Evolutionary conservation across 1,284 basidiomycete genomes (phyloP), one percentile per base, ranked within the genome.

Genomic region (Boletus sp.): DNA sequence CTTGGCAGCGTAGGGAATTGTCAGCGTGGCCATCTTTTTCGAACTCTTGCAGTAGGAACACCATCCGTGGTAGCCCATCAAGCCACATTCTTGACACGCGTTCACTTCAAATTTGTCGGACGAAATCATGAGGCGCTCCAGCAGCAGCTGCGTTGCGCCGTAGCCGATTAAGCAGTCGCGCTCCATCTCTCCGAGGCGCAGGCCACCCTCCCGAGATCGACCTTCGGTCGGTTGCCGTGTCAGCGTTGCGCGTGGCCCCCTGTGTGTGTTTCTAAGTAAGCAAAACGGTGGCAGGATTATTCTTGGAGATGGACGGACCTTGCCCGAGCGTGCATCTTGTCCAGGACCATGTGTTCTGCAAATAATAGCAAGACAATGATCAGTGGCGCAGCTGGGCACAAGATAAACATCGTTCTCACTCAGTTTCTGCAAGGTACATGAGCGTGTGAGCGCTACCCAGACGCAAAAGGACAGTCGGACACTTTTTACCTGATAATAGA

Each of bases 261-360:
- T 91, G 67, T 51, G 44, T 14, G 29, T 47, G 47, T 38, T 26
- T 40, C 38, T 54, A 41, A 54, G 49, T 48, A 42, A 53, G 45
- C 32, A 32, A 30, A 19, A 22, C 26, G 36, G n/a, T 29, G 43
- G 27, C 36, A 38, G 34, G 25, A 12, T 22, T 37, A 48, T 55
- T 41, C 42, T 49, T 52, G 48, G 50, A 25, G n/a, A 26, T 22
- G 38, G 48, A 44, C 74, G 56, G 66, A 86, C 90, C 91, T 87
- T 41, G 94, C 93, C 54, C 96, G 86, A 55, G 96, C 96, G 62
- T 99, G 96, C 96, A 99, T 99, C 77, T 99, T 99, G 75, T 98
- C 94, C 84, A 96, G 91, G 52, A 98, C 94, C 93, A 95, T 96
- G 72, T 94, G 93, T 74, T 92, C 85, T 87, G 49, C 22, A 39